Base-by-base conservation (phyloP, 2,329 filamentous ascomycete genomes). In the Thelonectria olida region DNA sequence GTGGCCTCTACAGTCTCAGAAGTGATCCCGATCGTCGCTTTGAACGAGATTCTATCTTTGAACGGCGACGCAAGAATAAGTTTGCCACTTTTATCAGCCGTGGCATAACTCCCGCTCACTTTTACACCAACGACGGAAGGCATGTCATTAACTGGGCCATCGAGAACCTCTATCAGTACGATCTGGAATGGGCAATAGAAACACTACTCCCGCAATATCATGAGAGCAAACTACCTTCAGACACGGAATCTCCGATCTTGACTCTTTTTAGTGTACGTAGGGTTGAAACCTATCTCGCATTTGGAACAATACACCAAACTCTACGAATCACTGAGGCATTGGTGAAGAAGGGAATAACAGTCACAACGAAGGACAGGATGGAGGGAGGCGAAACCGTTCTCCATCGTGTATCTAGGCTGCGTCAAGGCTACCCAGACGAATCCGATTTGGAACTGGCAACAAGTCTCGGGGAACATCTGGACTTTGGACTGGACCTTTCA, bases 101-200 rank as follows among this genome's bases (percentile, higher is more conserved):
- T 6, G n/a, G 23, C 7, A 4, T 47, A 3, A 15, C 2, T 6
- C 19, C 28, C 2, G 22, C 7, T 3, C 20, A 45, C 13, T 58
- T 53, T 17, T 39, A 55, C 23, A 58, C 34, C 12, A 13, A 27
- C 1, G 39, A 50, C 2, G 54, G 54, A 12, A 20, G 15, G 3
- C 52, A 50, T 25, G 15, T 59, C 13, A 10, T 65, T 4, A 42
- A 57, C 15, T 63, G 59, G 59, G 59, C 52, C 3, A 39, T 62
- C 1, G 42, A 48, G 12, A 56, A 47, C 15, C 34, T 62, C 2
- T 19, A 34, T 9, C 7, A 27, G 1, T 23, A 19, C 7, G 41
- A 55, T 12, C 13, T 59, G 27, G 36, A 34, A 3, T 48, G 54
- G 58, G 54, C 55, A 7, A 13, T 47, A 6, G 50, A 49, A 2